phyloP scores from a whole-genome alignment of 495 filamentous ascomycete species.

The Neurospora africana region DNA sequence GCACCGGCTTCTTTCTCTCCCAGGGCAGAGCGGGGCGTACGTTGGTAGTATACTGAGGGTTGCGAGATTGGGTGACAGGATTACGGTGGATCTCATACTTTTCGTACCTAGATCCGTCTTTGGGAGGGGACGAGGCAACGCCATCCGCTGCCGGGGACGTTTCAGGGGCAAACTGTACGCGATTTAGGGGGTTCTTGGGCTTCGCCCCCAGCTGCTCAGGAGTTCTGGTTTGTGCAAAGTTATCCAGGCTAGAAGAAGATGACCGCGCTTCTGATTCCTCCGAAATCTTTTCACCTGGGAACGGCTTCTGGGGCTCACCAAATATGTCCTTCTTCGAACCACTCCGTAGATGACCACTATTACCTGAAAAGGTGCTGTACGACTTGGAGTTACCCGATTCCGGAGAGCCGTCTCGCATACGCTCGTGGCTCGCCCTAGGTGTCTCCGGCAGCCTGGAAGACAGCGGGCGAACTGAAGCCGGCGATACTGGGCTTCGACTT shows the following conservation, averaged over 20 bases:
- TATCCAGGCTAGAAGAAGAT: conserved; percentile 2
- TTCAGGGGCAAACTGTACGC: conserved; percentile 38
- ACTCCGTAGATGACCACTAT: conserved; percentile 28
- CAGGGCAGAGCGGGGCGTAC: conserved; percentile 25
- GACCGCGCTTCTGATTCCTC: conserved; percentile 58
- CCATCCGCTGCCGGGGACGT: conserved; percentile 9
- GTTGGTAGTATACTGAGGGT: conserved; percentile 63
- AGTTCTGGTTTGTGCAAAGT: conserved; percentile 6
- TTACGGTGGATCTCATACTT: conserved; percentile 68
- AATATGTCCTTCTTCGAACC: conserved; percentile 47
- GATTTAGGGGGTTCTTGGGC: conserved; percentile 50
- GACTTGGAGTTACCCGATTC: conserved; percentile 18
- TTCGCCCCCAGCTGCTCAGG: conserved; percentile 30
- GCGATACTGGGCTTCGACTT: conserved; percentile 17
- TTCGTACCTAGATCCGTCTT: conserved; percentile 55
- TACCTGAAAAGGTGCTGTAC: conserved; percentile 17
- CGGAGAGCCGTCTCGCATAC: conserved; percentile 10
- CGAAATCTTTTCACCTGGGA: conserved; percentile 75
- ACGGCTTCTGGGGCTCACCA: conserved; percentile 45
- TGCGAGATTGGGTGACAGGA: conserved; percentile 62
- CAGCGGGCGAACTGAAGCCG: conserved; percentile 15
- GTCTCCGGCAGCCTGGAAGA: conserved; percentile 16
- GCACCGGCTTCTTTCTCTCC: conserved; percentile 4
- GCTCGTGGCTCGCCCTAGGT: conserved; percentile 21
- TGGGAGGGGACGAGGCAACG: conserved; percentile 21